Base-by-base conservation (phyloP, 768 basidiomycete species). In the Heimioporus sp. region DNA sequence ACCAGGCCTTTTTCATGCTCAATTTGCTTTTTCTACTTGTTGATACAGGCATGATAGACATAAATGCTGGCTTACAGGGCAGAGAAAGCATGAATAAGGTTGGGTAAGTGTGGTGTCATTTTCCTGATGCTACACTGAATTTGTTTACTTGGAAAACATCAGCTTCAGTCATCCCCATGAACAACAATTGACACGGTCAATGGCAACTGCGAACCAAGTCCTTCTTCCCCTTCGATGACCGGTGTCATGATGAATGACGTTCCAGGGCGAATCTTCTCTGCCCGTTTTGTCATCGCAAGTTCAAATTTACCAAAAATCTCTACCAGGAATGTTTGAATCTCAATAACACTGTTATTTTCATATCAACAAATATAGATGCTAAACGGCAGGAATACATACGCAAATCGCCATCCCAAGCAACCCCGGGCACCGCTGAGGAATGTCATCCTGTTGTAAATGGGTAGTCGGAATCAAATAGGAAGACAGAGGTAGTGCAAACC, bases 281-380 rank as follows among this genome's bases (percentile, higher is more conserved):
- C 48, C 19, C 61, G 62, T 11, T 69, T 63, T 15, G 69, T 70
- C 49, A 63, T 57, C 42, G 59, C 53, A 53, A 84, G 79, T 56
- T 83, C 77, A 57, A 85, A 82, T 54, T 78, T 72, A 30, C 73
- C 65, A 38, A 84, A 49, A 19, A 81, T 68, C 59, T 82, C 81
- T 19, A 79, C 73, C n/a, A 85, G 59, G 65, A 86, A 82, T 0
- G 76, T 72, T 54, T 85, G 84, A 15, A 83, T 60, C 60, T 86
- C 82, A 36, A 75, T 61, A 0, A 82, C 55, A 3, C 70, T 73
- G 56, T 44, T 42, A 17, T 19, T n/a, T n/a, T n/a, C n/a, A n/a
- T n/a, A n/a, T n/a, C n/a, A n/a, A n/a, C n/a, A n/a, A n/a, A n/a
- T n/a, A n/a, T n/a, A n/a, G n/a, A n/a, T n/a, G n/a, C n/a, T n/a